Conservation (phyloP, 1,139 yeast species). For the Debaryomyces singareniensis region DNA sequence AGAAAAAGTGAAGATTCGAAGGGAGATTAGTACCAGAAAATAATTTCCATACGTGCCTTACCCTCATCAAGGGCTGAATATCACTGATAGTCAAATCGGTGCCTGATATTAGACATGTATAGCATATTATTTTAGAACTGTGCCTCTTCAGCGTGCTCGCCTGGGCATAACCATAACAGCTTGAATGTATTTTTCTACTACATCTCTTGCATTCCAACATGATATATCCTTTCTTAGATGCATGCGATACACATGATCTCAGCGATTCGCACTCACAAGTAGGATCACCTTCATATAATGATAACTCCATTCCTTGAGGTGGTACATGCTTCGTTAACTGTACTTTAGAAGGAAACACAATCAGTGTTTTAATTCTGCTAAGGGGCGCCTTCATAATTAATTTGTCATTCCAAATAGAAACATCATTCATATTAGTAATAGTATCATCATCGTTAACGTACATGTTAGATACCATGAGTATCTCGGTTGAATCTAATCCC, state of each 20-base stretch:
- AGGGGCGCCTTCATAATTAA: no score
- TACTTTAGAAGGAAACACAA: no score
- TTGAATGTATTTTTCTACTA: constrained; percentile 8
- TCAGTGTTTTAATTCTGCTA: no score
- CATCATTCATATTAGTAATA: no score
- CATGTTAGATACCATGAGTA: no score
- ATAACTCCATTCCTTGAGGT: no score
- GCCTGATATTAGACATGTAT: constrained; percentile 9
- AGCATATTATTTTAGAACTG: constrained; percentile 8
- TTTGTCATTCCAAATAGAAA: no score
- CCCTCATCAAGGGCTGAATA: constrained; percentile 10
- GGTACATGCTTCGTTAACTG: no score
- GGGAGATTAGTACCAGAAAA: constrained; percentile 11
- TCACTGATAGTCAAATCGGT: constrained; percentile 3
- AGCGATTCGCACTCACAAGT: constrained; percentile 4
- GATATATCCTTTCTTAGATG: constrained; percentile 3
- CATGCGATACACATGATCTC: constrained; percentile 1
- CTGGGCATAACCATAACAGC: constrained; percentile 11
- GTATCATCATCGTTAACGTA: no score
- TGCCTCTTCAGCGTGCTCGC: constrained; percentile 1
- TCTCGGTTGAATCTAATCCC: no score
- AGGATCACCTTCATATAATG: no score
- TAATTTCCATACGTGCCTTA: constrained; percentile 14
- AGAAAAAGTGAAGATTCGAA: constrained; percentile 6
- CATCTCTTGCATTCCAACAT: constrained; percentile 9